These are phyloP conservation scores for Gautieria morchelliformis DNA, from an alignment of 768 basidiomycete species.

Conservation along the genomic window DNA sequence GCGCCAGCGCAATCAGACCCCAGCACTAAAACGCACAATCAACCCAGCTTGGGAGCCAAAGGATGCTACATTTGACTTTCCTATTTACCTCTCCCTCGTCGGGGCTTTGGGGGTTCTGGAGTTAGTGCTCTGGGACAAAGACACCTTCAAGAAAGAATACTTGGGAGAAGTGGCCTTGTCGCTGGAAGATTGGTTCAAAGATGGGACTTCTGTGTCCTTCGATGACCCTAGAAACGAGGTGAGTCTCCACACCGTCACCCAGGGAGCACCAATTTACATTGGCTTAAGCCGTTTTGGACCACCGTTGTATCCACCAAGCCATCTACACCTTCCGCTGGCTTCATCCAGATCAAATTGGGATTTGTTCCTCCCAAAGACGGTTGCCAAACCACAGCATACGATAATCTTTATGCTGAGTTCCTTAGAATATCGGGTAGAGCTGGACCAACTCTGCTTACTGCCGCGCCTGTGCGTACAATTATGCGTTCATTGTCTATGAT, in stretches of 20 bases:
- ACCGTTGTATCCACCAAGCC: slow-evolving; percentile 40
- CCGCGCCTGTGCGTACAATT: slow-evolving; percentile 54
- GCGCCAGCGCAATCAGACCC: slow-evolving; percentile 54
- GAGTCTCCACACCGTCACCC: slow-evolving; percentile 16
- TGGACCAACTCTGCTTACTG: slow-evolving; percentile 52
- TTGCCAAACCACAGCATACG: slow-evolving; percentile 37
- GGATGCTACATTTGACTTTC: slow-evolving; percentile 84
- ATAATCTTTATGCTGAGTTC: slow-evolving; percentile 55
- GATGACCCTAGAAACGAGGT: slow-evolving; percentile 64
- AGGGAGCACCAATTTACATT: not conserved
- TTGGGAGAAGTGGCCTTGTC: slow-evolving; percentile 78
- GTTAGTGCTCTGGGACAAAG: slow-evolving; percentile 90
- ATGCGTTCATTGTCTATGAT: too few species aligned
- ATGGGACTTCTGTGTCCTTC: slow-evolving; percentile 38
- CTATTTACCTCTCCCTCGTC: slow-evolving; percentile 67
- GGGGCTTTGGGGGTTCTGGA: slow-evolving; percentile 70
- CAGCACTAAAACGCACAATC: slow-evolving; percentile 61
- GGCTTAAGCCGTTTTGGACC: slow-evolving; percentile 36
- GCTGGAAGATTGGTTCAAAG: slow-evolving; percentile 75
- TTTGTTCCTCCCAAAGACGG: slow-evolving; percentile 39
- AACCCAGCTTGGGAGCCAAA: slow-evolving; percentile 58
- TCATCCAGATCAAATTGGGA: slow-evolving; percentile 52
- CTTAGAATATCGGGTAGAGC: slow-evolving; percentile 49
- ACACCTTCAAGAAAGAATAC: slow-evolving; percentile 84
- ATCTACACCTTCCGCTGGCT: slow-evolving; percentile 38